phyloP scores from a whole-genome alignment of 768 basidiomycete species.

The Guyanaporus albipodus region DNA sequence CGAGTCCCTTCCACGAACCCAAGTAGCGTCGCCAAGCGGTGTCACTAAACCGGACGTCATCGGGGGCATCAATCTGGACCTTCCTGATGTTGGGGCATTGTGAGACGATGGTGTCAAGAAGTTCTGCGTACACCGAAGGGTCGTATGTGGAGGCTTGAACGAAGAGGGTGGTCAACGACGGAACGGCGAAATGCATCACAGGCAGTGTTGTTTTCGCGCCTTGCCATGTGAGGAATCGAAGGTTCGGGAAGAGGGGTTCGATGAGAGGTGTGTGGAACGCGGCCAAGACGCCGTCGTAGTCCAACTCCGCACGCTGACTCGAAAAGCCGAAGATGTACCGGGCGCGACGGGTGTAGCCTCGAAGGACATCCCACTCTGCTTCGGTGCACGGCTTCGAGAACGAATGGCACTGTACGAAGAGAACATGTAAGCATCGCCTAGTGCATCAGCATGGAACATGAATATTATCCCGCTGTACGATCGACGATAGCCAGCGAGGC shows the following conservation, averaged over 20 bases:
- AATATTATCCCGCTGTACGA: neutral
- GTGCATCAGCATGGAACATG: neutral
- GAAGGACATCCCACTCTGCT: conserved; percentile 6
- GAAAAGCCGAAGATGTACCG: neutral
- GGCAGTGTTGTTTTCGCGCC: neutral
- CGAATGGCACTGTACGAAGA: neutral
- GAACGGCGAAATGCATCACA: neutral
- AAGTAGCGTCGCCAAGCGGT: neutral
- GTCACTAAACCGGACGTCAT: neutral
- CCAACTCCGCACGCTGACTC: neutral
- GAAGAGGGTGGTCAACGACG: neutral
- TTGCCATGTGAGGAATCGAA: conserved; percentile 6
- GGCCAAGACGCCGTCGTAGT: neutral
- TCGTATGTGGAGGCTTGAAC: neutral
- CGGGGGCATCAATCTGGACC: neutral
- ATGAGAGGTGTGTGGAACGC: neutral
- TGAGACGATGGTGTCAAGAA: conserved; percentile 1
- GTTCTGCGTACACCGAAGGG: neutral
- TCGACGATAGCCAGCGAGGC: neutral
- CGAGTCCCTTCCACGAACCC: neutral
- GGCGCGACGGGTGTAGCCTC: conserved; percentile 1
- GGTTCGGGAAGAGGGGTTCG: conserved; percentile 2
- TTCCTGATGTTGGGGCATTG: conserved; percentile 5
- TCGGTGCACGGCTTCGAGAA: neutral
- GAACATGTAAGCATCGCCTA: neutral